phyloP scores from a whole-genome alignment of 208 protist species.

The Leishmania tarentolae region DNA sequence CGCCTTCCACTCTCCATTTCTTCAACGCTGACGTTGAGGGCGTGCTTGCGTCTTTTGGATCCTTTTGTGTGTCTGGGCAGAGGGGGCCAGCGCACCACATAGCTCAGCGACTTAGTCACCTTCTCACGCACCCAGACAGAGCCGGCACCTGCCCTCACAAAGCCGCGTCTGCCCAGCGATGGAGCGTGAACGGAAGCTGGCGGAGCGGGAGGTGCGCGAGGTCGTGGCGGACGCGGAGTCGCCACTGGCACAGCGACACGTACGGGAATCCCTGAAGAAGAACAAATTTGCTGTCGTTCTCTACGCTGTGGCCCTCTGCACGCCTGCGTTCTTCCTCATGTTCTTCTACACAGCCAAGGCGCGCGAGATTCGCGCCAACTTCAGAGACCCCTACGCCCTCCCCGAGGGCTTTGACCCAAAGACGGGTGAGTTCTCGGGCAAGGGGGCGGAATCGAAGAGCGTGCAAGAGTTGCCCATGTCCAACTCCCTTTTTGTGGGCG shows the following conservation, averaged over 20 bases:
- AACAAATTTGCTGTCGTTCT: slow-evolving; percentile 70
- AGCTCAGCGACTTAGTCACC: too few species aligned
- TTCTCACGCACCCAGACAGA: neutral
- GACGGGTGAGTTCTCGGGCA: slow-evolving; percentile 38
- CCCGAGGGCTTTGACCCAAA: slow-evolving; percentile 76
- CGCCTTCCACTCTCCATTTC: neutral
- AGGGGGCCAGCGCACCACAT: neutral
- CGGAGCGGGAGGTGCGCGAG: slow-evolving; percentile 63
- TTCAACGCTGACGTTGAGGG: neutral
- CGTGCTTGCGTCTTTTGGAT: neutral
- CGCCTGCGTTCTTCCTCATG: slow-evolving; percentile 53
- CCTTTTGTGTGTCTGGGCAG: neutral
- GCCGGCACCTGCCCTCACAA: neutral
- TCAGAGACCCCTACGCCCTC: slow-evolving; percentile 73
- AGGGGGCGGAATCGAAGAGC: slow-evolving; percentile 11
- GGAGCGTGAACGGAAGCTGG: slow-evolving; percentile 48
- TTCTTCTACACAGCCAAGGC: slow-evolving; percentile 78
- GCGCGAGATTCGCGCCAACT: slow-evolving; percentile 53
- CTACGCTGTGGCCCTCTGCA: slow-evolving; percentile 46
- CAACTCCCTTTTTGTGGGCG: slow-evolving; percentile 50
- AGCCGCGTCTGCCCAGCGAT: slow-evolving; percentile 11
- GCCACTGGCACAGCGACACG: slow-evolving; percentile 62
- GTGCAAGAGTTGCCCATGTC: slow-evolving; percentile 26
- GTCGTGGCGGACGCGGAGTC: slow-evolving; percentile 68
- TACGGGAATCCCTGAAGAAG: slow-evolving; percentile 64